Percentiles rank a stretch among this genome's conserved stretches.
Evolutionary conservation across 106 monocot species (phyloP).

Genomic region (Platanthera guangdongensis): DNA sequence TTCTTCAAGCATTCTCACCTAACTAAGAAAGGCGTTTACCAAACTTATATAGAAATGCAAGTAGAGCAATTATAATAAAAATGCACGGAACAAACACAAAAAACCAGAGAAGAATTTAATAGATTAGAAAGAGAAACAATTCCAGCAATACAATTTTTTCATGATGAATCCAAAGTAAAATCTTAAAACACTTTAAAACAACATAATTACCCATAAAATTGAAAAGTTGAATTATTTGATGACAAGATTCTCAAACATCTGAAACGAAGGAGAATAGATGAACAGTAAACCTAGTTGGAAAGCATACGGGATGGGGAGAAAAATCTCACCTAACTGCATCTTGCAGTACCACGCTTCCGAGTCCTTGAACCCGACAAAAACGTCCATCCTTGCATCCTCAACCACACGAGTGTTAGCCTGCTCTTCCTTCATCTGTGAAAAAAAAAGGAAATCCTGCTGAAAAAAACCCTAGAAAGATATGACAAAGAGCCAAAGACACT

Average conservation of each 20-base stretch:
- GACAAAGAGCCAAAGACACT: not conserved
- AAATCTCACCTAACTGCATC: conserved; percentile 42
- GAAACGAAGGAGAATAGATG: not conserved
- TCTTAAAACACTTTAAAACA: no score
- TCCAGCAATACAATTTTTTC: not conserved
- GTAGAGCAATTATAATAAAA: not conserved
- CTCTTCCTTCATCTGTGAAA: conserved; percentile 32
- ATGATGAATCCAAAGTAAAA: no score
- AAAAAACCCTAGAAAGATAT: not conserved
- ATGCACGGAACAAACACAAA: not conserved
- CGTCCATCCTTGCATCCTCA: conserved; percentile 26
- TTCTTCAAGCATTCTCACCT: not conserved
- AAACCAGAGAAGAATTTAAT: not conserved
- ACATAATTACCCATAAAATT: not conserved
- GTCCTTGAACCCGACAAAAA: conserved; percentile 30
- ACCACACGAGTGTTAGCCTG: conserved; percentile 16
- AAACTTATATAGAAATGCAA: not conserved
- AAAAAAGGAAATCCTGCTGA: not conserved
- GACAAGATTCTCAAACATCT: not conserved
- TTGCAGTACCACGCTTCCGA: conserved; percentile 33
- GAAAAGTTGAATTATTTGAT: not conserved
- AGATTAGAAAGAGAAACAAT: not conserved
- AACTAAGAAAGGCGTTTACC: not conserved
- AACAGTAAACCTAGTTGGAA: not conserved
- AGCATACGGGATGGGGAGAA: not conserved